Conservation (phyloP, 768 basidiomycete genomes). For the Rhodotorula taiwanensis region DNA sequence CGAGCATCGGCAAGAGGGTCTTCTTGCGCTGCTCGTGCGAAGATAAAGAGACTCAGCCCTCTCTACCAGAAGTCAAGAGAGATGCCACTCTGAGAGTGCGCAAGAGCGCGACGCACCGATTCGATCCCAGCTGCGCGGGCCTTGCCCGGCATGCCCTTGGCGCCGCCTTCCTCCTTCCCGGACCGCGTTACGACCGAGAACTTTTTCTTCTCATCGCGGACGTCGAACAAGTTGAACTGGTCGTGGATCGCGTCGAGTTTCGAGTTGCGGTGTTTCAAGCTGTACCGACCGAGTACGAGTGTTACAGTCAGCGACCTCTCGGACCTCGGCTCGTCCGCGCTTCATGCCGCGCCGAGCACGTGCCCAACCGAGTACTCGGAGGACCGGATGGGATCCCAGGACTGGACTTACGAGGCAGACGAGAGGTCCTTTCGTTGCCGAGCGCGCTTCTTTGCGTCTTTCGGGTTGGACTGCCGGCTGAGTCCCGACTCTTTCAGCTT, state of each 20-base stretch:
- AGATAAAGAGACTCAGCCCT: background rate
- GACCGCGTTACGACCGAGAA: constrained; percentile 86
- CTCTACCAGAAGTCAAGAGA: constrained; percentile 1
- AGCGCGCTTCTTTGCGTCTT: constrained; percentile 60
- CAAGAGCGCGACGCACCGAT: constrained; percentile 53
- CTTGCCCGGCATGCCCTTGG: constrained; percentile 71
- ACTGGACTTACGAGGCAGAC: constrained; percentile 3
- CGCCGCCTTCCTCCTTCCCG: constrained; percentile 58
- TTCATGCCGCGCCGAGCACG: too few species aligned
- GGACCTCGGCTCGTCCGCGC: too few species aligned
- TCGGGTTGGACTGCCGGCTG: constrained; percentile 60
- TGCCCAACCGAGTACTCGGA: too few species aligned
- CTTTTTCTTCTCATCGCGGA: constrained; percentile 82
- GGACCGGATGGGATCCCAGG: background rate
- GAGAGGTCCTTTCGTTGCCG: constrained; percentile 32
- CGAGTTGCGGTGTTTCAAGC: constrained; percentile 42
- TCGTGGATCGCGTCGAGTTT: constrained; percentile 76
- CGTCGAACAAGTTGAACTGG: constrained; percentile 87
- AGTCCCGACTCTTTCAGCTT: constrained; percentile 74
- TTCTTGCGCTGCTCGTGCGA: constrained; percentile 61
- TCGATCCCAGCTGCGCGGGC: constrained; percentile 87
- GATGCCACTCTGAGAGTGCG: background rate
- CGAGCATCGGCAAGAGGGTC: constrained; percentile 77
- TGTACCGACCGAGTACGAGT: too few species aligned
- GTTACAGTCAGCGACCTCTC: too few species aligned